Evolutionary conservation across 441 rosid species (phyloP), one percentile per base, ranked within the genome.

Genomic region (Monsonia emarginata): DNA sequence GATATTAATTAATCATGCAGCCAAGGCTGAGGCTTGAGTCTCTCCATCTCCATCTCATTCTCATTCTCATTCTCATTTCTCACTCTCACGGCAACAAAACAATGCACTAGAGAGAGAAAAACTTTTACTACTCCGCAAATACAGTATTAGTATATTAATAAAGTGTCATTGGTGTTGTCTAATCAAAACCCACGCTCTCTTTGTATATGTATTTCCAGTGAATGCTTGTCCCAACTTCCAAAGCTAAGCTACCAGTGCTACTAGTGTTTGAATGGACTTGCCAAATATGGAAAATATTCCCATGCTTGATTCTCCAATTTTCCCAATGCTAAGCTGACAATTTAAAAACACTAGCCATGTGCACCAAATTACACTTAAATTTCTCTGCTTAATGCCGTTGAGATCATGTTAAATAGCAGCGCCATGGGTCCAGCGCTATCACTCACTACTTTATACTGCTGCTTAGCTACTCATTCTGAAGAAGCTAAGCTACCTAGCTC

Each of bases 111-210:
- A n/a, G n/a, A n/a, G n/a, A n/a, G n/a, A n/a, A n/a, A n/a, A n/a
- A n/a, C n/a, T n/a, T n/a, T n/a, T n/a, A n/a, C n/a, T n/a, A n/a
- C n/a, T n/a, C n/a, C n/a, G n/a, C n/a, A n/a, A n/a, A n/a, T n/a
- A n/a, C n/a, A n/a, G n/a, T n/a, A n/a, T n/a, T n/a, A n/a, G n/a
- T n/a, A n/a, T n/a, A n/a, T n/a, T n/a, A n/a, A n/a, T 6, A 50
- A 65, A 65, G 61, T 32, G 69, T 18, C 13, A 21, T 50, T 56
- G 62, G 69, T 65, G 69, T 65, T 22, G 69, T 65, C 69, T 48
- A 48, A 54, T 65, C 62, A 14, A 65, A 65, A 65, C 21, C 61
- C 48, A 65, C 16, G 61, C 61, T 32, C 59, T 22, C 40, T 30
- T 34, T 44, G 59, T 26, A 52, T 28, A 52, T 30, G 8, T 18